A percentile compares a stretch with the other conserved stretches of the same genome.
These are phyloP conservation scores for Rhizopogon rudus DNA, from an alignment of 768 basidiomycete genomes.

Conservation along the genomic window DNA sequence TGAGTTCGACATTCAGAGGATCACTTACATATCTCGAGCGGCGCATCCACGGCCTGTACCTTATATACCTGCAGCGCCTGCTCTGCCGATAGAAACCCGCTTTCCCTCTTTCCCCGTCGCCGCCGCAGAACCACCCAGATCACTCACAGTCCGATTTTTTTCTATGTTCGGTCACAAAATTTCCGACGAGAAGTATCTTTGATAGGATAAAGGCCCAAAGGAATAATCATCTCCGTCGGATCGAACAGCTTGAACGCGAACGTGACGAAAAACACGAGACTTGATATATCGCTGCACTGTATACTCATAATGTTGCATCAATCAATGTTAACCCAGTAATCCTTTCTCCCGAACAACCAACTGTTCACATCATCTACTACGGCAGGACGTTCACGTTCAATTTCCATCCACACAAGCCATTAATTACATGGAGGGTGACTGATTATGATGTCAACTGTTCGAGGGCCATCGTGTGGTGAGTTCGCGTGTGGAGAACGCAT, in stretches of 20 bases:
- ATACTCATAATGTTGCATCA: not conserved
- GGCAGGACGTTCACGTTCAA: too few species aligned
- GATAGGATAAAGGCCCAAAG: slow-evolving; percentile 52
- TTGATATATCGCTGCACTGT: not conserved
- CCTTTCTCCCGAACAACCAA: not conserved
- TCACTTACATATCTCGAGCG: slow-evolving; percentile 49
- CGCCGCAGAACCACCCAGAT: slow-evolving; percentile 2
- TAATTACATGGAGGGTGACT: too few species aligned
- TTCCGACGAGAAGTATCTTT: slow-evolving; percentile 72
- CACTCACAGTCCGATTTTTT: slow-evolving; percentile 35
- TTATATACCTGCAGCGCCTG: not conserved
- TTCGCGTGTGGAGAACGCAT: too few species aligned
- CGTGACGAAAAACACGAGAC: slow-evolving; percentile 10
- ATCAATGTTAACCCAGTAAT: not conserved
- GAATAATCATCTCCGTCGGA: slow-evolving; percentile 47
- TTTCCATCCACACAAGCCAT: too few species aligned
- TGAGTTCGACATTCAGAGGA: slow-evolving; percentile 54
- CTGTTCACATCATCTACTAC: too few species aligned
- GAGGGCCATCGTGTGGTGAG: too few species aligned
- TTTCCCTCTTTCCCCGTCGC: not conserved
- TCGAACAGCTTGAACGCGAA: slow-evolving; percentile 50
- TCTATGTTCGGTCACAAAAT: slow-evolving; percentile 34
- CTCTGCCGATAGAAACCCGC: not conserved
- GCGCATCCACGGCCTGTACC: slow-evolving; percentile 9
- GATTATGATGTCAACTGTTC: too few species aligned